These are phyloP conservation scores for Rhodotorula diobovata DNA, from an alignment of 768 basidiomycete species.

Conservation along the genomic window DNA sequence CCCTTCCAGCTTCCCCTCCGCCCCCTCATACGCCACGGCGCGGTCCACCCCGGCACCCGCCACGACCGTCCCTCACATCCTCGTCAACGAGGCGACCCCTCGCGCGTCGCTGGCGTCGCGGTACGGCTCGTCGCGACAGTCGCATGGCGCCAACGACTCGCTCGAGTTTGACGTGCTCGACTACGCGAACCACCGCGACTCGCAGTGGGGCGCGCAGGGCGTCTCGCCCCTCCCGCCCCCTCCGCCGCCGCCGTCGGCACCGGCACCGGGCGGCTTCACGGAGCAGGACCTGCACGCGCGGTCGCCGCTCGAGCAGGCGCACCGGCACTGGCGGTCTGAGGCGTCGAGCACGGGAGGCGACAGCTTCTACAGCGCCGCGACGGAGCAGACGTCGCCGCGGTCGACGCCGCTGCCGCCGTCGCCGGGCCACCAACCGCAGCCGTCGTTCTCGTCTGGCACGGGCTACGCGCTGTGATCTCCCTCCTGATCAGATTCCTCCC, in stretches of 20 bases:
- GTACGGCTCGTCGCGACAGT: background rate
- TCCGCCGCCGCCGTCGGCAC: too few relatives aligned
- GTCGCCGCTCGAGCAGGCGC: conserved; percentile 15
- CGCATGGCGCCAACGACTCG: conserved; percentile 11
- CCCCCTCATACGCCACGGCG: background rate
- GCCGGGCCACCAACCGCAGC: background rate
- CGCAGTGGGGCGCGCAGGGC: conserved; percentile 6
- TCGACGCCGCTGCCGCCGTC: background rate
- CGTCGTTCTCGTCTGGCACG: background rate
- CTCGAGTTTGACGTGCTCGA: conserved; percentile 2
- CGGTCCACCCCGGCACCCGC: background rate
- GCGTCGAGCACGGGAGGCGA: background rate
- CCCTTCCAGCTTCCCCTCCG: conserved; percentile 14
- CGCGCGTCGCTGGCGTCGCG: background rate
- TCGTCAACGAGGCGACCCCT: conserved; percentile 19
- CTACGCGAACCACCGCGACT: conserved; percentile 7
- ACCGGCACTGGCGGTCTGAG: conserved; percentile 8
- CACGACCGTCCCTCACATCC: conserved; percentile 11
- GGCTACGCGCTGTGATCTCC: background rate
- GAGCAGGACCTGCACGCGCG: conserved; percentile 8
- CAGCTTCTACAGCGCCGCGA: background rate
- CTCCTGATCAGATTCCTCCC: too few relatives aligned
- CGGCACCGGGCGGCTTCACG: background rate
- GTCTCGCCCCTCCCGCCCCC: background rate
- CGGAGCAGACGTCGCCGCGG: background rate